Evolutionary conservation across 768 basidiomycete genomes (phyloP).

Genomic region (Kwoniella europaea): DNA sequence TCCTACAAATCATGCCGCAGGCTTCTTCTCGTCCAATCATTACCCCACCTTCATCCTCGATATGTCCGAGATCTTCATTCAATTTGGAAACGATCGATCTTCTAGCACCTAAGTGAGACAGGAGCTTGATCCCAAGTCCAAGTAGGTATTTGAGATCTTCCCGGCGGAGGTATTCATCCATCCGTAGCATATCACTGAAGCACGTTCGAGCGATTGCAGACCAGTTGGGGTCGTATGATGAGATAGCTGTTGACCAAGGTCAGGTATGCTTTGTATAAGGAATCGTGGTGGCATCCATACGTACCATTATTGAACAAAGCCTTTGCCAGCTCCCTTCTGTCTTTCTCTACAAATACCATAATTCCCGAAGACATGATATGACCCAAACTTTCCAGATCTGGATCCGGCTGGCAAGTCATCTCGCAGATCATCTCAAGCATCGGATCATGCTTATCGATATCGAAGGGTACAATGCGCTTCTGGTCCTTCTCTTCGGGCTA

Average conservation of each 20-base stretch:
- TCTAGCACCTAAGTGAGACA: background rate
- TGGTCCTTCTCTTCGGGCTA: background rate
- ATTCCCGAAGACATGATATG: background rate
- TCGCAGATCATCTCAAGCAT: background rate
- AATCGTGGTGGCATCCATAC: background rate
- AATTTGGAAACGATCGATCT: background rate
- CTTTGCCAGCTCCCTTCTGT: background rate
- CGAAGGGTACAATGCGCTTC: background rate
- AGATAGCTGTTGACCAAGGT: background rate
- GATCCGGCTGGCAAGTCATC: background rate
- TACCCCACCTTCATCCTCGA: background rate
- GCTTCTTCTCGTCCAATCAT: background rate
- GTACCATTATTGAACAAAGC: background rate
- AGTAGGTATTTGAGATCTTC: background rate
- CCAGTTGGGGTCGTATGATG: background rate
- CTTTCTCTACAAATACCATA: background rate
- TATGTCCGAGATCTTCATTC: background rate
- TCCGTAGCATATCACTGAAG: background rate
- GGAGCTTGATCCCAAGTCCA: background rate
- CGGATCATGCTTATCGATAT: background rate
- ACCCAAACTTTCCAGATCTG: background rate
- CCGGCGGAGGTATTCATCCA: background rate
- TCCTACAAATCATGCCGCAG: slow-evolving; percentile 1
- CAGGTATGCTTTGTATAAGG: too few species aligned
- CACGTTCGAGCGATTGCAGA: background rate